phyloP scores from a whole-genome alignment of 805 yeast genomes.

The Kluyveromyces lactis region DNA sequence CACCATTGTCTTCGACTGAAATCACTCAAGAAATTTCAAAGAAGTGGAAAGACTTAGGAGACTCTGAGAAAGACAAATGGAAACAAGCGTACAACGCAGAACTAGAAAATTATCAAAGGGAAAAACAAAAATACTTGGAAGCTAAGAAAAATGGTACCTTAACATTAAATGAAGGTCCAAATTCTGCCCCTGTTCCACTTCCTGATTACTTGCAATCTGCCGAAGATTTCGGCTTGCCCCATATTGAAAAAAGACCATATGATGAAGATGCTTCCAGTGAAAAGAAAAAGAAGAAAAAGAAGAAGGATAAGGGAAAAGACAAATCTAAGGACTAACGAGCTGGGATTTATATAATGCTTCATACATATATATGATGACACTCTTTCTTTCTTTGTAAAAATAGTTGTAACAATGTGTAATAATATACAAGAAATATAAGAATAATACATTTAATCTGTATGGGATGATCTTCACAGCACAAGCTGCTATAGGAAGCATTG shows the following conservation, averaged over 20 bases:
- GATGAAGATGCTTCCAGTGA: constrained; percentile 27
- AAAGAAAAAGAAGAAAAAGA: constrained; percentile 42
- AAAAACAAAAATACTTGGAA: constrained; percentile 39
- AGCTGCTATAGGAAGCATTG: too few species aligned
- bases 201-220: constrained; percentile 27
- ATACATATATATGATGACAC: too few species aligned
- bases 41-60: constrained; percentile 67
- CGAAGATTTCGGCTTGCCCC: constrained; percentile 14
- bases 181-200: constrained; percentile 35
- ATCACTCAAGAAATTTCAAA: constrained; percentile 71
- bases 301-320: constrained; percentile 44
- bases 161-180: constrained; percentile 22
- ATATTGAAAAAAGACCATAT: constrained; percentile 32
- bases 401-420: too few species aligned
- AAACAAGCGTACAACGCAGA: constrained; percentile 45
- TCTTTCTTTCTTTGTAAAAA: too few species aligned
- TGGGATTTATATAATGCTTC: too few species aligned
- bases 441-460: too few species aligned
- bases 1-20: constrained; percentile 65
- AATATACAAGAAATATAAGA: too few species aligned
- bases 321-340: constrained; percentile 16
- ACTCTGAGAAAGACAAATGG: constrained; percentile 66
- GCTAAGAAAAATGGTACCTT: constrained; percentile 35
- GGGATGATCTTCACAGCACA: too few species aligned
- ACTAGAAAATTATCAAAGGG: constrained; percentile 36